Conservation (phyloP, 768 basidiomycete species). For the Agaricus blazei region DNA sequence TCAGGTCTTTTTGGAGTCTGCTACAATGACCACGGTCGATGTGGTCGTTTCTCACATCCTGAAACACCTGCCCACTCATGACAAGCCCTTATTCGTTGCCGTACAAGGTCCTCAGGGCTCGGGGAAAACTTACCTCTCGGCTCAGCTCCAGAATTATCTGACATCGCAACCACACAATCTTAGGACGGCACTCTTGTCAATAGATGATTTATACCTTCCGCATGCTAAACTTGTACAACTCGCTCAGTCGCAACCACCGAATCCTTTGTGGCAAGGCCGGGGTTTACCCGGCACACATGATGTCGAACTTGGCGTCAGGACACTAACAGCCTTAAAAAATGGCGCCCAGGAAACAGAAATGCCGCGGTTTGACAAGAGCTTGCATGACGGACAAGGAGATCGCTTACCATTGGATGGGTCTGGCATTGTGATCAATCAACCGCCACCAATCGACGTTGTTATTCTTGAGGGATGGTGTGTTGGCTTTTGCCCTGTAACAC, state of each 20-base stretch:
- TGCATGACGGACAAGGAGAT: constrained; percentile 80
- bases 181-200: constrained; percentile 59
- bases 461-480: constrained; percentile 96
- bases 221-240: constrained; percentile 56
- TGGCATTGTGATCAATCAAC: constrained; percentile 37
- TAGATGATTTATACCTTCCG: constrained; percentile 85
- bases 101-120: constrained; percentile 94
- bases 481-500: constrained; percentile 69
- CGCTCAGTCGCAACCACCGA: constrained; percentile 49
- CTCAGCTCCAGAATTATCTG: constrained; percentile 41
- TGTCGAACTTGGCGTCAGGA: constrained; percentile 50
- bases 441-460: constrained; percentile 60
- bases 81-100: constrained; percentile 71
- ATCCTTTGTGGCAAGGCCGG: constrained; percentile 72
- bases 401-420: constrained; percentile 43
- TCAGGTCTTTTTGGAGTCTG: background rate
- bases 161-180: constrained; percentile 43
- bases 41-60: constrained; percentile 26
- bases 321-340: constrained; percentile 46
- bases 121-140: constrained; percentile 82
- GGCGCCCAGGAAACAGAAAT: constrained; percentile 45
- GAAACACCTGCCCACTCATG: constrained; percentile 17
- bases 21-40: constrained; percentile 27
- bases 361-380: constrained; percentile 86
- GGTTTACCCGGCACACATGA: constrained; percentile 95